A percentile compares a stretch with the other conserved stretches of the same genome.
Conservation (phyloP, 2,329 filamentous ascomycete species). For the Verticillium zaregamsianum region DNA sequence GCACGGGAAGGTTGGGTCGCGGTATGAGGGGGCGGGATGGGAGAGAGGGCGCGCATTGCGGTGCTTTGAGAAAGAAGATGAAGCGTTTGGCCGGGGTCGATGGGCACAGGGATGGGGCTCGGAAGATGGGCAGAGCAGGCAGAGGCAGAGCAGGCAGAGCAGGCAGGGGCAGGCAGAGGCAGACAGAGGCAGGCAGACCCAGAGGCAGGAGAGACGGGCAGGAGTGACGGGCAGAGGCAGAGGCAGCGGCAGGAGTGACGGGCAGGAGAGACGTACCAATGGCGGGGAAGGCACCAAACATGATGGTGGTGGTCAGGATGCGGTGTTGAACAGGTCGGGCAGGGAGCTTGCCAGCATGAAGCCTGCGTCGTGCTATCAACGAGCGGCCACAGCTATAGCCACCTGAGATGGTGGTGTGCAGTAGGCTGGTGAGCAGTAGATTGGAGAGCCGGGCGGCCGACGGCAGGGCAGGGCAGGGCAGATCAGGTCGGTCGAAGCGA, state of each 20-base stretch:
- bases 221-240: too few species aligned
- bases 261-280: constrained; percentile 28
- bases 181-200: constrained; percentile 10
- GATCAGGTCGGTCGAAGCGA: not conserved
- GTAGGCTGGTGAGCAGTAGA: not conserved
- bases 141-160: too few species aligned
- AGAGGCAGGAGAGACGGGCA: too few species aligned
- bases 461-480: too few species aligned
- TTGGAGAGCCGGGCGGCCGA: not conserved
- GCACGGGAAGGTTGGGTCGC: constrained; percentile 17
- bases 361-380: not conserved
- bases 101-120: not conserved
- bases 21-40: constrained; percentile 16
- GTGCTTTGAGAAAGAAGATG: constrained; percentile 2
- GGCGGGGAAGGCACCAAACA: constrained; percentile 39
- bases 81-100: constrained; percentile 1
- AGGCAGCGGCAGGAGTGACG: not conserved
- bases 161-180: too few species aligned
- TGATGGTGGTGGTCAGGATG: constrained; percentile 14
- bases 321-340: not conserved
- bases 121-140: constrained; percentile 7
- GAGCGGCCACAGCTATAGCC: not conserved
- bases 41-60: constrained; percentile 15
- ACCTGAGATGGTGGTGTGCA: not conserved
- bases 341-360: not conserved